A percentile compares a stretch with the other conserved stretches of the same genome.
These are phyloP conservation scores for Trichoderma harzianum DNA, from an alignment of 2,329 filamentous ascomycete genomes.

Conservation along the genomic window DNA sequence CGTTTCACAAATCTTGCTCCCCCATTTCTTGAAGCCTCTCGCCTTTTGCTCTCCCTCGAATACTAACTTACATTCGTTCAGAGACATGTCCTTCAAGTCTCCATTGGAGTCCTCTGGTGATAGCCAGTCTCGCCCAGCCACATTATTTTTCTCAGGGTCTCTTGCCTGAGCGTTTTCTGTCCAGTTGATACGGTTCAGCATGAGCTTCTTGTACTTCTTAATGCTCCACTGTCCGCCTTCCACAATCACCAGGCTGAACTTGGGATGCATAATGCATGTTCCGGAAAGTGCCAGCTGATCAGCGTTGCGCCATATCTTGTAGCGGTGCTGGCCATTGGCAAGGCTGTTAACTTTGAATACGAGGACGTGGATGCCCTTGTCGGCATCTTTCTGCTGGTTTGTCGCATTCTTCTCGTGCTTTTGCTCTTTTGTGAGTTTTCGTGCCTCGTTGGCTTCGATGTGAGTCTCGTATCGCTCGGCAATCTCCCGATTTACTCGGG, in stretches of 20 bases:
- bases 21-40: constrained; percentile 81
- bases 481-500: constrained; percentile 88
- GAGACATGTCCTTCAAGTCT: constrained; percentile 73
- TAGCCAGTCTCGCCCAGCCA: constrained; percentile 70
- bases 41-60: constrained; percentile 89
- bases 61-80: constrained; percentile 78
- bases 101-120: constrained; percentile 75
- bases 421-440: constrained; percentile 86
- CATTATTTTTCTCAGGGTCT: constrained; percentile 57
- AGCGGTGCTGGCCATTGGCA: constrained; percentile 90
- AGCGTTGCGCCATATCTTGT: constrained; percentile 88
- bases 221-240: constrained; percentile 86
- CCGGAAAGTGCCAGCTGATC: constrained; percentile 85
- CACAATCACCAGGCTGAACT: constrained; percentile 83
- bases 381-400: constrained; percentile 85
- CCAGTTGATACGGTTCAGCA: constrained; percentile 94
- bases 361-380: constrained; percentile 78
- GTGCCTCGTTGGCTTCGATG: constrained; percentile 72
- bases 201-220: constrained; percentile 83
- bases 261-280: constrained; percentile 87
- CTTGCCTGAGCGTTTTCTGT: constrained; percentile 76
- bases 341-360: constrained; percentile 88
- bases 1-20: constrained; percentile 86
- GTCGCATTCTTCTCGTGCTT: constrained; percentile 74
- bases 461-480: constrained; percentile 80